Evolutionary conservation across 495 filamentous ascomycete genomes (phyloP), one percentile per base, ranked within the genome.

Genomic region (Aspergillus carlsbadensis): DNA sequence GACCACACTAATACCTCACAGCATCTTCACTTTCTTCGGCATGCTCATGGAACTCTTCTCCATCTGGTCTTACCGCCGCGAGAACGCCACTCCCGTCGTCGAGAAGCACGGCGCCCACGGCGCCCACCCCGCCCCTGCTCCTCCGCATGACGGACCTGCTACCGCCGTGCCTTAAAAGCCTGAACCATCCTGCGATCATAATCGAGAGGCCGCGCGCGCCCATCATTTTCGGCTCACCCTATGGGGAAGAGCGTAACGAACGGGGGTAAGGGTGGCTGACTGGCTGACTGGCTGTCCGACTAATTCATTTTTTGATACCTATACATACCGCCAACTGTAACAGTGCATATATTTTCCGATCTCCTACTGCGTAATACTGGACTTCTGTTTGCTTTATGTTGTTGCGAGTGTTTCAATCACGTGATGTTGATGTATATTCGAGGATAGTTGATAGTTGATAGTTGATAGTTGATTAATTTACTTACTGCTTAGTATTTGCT

Each of bases 21-120:
- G 64, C 70, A 64, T 68, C 58, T 66, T 73, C 47, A 67, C 68
- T 26, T 80, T 80, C 68, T 75, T 83, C 63, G 74, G 75, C 58
- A 70, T 83, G 35, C 61, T 83, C 60, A 72, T 83, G 52, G 81
- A 84, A 61, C 72, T 81, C 35, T 64, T 74, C 41, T 70, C 70
- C 42, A 77, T 80, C 40, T 84, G 81, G 81, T 62, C 69, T 17
- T 68, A 72, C 46, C 63, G 64, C 33, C 69, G 59, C 43, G 67
- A 66, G 40, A 66, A 60, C 53, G 33, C 46, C 15, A 18, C 48
- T 10, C 46, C 62, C 0, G 45, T 51, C 2, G 50, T 61, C 15
- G 70, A 74, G 54, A 74, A 73, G 57, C 52, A 56, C n/a, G 37
- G 26, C 6, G 6, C 45, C 10, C 52, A 56, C n/a, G 37, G 26